Evolutionary conservation across 192 early-diverging fungal genomes (phyloP), one percentile per base, ranked within the genome.

Genomic region (Neocallimastix lanati): DNA sequence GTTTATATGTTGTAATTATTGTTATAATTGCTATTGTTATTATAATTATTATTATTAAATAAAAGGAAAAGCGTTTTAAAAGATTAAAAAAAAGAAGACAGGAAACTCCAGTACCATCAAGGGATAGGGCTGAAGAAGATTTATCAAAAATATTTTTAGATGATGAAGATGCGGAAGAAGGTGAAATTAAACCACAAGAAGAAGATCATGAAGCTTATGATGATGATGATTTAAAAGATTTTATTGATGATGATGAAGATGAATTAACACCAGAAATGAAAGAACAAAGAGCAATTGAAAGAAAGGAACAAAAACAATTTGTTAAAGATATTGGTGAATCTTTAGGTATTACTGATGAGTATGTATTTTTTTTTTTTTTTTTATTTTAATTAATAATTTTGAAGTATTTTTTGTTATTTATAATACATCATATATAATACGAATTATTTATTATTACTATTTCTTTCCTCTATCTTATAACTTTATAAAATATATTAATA

Each of bases 51-150:
- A 35, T 28, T 13, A 37, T 58, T 16, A 33, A 77, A 37, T 28
- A 38, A 29, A 18, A 33, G 81, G 28, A 94, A 95, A 83, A 88
- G 92, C 77, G 91, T 92, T 28, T 87, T 90, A 35, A 89, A 91
- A 58, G 89, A 91, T 29, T 84, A 86, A 28, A 86, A 85, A 28
- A 85, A 81, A 33, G 83, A 83, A n/a, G 84, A 83, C 15, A 78
- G 82, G 78, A 78, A 78, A 78, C 33, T 30, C 29, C 16, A 27
- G 29, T 76, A 81, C 79, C 77, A 78, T 28, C 38, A 77, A 77
- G 76, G 84, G 28, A 82, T 85, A 76, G 87, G 13, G 86, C 86
- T 29, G 86, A 88, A 3, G 90, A 92, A 77, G 85, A 83, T 76
- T 82, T 88, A 79, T 86, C 85, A 28, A 83, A 91, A 29, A 82